Conservation (phyloP, 495 filamentous ascomycete species). For the Lentithecium fluviatile region DNA sequence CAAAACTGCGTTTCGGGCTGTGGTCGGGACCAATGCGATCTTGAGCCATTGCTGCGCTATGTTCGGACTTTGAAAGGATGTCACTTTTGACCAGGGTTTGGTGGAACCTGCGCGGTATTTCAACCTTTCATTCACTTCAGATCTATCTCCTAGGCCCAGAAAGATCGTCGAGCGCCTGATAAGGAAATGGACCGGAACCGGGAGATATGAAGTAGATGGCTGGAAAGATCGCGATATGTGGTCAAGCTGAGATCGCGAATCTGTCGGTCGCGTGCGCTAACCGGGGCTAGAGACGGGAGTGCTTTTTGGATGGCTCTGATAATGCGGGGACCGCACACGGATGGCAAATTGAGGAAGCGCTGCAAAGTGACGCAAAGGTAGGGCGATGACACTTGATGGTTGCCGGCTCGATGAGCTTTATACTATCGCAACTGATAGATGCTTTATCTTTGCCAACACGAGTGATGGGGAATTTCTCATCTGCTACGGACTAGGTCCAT, state of each 20-base stretch:
- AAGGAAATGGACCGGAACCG: not conserved
- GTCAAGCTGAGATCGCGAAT: not conserved
- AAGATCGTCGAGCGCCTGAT: conserved; percentile 17
- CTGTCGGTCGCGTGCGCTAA: conserved; percentile 22
- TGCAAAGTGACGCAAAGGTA: not conserved
- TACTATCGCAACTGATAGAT: not conserved
- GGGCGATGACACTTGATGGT: not conserved
- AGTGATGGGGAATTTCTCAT: conserved; percentile 22
- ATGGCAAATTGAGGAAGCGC: not conserved
- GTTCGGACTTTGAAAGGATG: not conserved
- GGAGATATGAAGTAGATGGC: not conserved
- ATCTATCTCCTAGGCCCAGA: not conserved
- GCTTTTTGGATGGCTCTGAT: conserved; percentile 25
- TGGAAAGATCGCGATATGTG: conserved; percentile 10
- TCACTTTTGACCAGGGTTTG: conserved; percentile 38
- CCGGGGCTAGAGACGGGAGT: conserved; percentile 9
- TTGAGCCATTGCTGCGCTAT: conserved; percentile 41
- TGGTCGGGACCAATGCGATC: conserved; percentile 39
- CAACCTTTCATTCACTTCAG: conserved; percentile 24
- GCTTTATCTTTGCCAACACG: conserved; percentile 28
- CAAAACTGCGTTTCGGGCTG: conserved; percentile 29
- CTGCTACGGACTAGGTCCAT: conserved; percentile 9
- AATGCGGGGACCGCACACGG: conserved; percentile 25
- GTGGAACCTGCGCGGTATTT: conserved; percentile 30
- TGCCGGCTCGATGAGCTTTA: not conserved